These are phyloP conservation scores for Phoenix dactylifera DNA, from an alignment of 176 grass and related monocot genomes.

Conservation along the genomic window DNA sequence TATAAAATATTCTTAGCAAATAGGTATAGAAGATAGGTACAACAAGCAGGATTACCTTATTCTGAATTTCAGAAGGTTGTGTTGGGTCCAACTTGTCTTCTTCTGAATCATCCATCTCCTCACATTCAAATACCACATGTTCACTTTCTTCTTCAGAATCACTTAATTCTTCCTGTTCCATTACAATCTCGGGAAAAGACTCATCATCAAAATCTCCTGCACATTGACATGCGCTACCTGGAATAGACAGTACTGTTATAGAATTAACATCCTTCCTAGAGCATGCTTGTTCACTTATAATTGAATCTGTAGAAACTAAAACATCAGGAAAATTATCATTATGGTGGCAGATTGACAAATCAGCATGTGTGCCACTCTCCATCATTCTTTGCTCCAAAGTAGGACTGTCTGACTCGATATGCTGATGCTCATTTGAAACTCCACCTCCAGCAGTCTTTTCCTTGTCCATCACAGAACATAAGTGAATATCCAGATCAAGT, in stretches of 20 bases:
- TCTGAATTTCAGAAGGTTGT: background rate
- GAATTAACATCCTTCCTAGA: slow-evolving; percentile 18
- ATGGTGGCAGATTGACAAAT: slow-evolving; percentile 13
- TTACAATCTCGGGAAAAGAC: slow-evolving; percentile 61
- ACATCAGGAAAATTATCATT: background rate
- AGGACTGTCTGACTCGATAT: slow-evolving; percentile 1
- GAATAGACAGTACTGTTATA: slow-evolving; percentile 16
- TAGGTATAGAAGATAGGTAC: too few relatives aligned
- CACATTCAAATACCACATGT: slow-evolving; percentile 54
- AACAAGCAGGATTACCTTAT: background rate
- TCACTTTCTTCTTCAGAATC: slow-evolving; percentile 76
- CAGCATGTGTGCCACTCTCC: slow-evolving; percentile 12
- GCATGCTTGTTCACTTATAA: slow-evolving; percentile 22
- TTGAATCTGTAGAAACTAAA: slow-evolving; percentile 11
- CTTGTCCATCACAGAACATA: slow-evolving; percentile 41
- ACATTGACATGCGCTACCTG: slow-evolving; percentile 27
- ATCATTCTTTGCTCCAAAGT: slow-evolving; percentile 4
- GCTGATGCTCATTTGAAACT: slow-evolving; percentile 11
- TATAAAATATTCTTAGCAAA: too few relatives aligned
- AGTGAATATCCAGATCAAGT: slow-evolving; percentile 73
- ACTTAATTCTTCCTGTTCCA: slow-evolving; percentile 96
- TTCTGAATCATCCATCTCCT: slow-evolving; percentile 17
- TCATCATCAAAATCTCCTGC: slow-evolving; percentile 45
- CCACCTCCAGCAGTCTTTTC: background rate
- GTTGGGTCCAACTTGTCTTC: background rate